Evolutionary conservation across 768 basidiomycete genomes (phyloP), one percentile per base, ranked within the genome.

Genomic region (Suillus subalutaceus): DNA sequence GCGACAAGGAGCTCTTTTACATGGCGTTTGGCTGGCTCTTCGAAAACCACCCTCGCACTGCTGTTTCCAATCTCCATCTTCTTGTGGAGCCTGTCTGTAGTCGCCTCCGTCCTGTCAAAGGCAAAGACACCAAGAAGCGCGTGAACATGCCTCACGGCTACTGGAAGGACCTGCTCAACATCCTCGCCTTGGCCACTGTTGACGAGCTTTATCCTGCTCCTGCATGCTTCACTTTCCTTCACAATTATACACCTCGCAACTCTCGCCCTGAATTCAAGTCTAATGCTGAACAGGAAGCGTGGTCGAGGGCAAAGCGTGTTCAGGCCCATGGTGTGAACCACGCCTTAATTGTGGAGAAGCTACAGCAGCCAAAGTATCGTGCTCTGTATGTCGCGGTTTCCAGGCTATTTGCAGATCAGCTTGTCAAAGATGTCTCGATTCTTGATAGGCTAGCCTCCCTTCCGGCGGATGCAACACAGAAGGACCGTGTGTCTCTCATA

Each of bases 111-210:
- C 52, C 58, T 32, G 79, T 58, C 55, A 70, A 77, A 74, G 38
- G 74, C 70, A 69, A 75, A 65, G 67, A 73, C 68, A 18, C 30
- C 6, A 65, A 37, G 60, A 68, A 43, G 56, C 67, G 68, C 2
- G 37, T 23, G 12, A 44, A 72, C 40, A 63, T 69, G 23, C 66
- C 81, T 5, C 90, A 92, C 59, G 90, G 90, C 0, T 90, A 88
- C 70, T 92, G 89, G 88, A 91, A 93, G 72, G 91, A 92, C 69
- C 80, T 91, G 26, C 82, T 90, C 62, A 88, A 90, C 62, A 86
- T 92, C 59, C 79, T 92, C 6, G 82, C 85, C 5, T 81, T 92
- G 37, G 87, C 86, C 13, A 80, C 86, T 1, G 73, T 82, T 18
- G 84, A 82, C 65, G 79, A 90, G 66, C 81, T 91, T 26, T 63